Evolutionary conservation across 768 basidiomycete species (phyloP).

Genomic region (Mycena indigotica): DNA sequence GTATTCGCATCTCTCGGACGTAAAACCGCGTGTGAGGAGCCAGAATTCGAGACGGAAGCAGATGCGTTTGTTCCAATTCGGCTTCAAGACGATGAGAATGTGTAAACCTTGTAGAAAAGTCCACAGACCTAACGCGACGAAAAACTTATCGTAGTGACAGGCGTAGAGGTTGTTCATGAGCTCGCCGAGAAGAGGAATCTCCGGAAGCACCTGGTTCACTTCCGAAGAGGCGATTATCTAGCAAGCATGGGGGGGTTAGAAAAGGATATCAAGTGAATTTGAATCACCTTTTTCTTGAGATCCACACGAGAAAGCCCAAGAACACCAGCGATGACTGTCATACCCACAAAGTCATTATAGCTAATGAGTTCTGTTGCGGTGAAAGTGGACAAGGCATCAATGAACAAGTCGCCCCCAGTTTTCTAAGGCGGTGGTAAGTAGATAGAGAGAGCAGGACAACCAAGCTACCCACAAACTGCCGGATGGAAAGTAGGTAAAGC

Average conservation of each 20-base stretch:
- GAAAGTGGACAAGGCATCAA: slow-evolving; percentile 92
- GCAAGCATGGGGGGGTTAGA: background rate
- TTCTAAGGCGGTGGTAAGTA: slow-evolving; percentile 34
- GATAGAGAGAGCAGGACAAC: background rate
- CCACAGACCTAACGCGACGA: slow-evolving; percentile 75
- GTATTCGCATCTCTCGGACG: slow-evolving; percentile 93
- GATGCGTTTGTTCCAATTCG: slow-evolving; percentile 83
- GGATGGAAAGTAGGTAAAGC: slow-evolving; percentile 79
- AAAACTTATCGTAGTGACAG: slow-evolving; percentile 94
- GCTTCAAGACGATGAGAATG: slow-evolving; percentile 45
- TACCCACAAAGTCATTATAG: slow-evolving; percentile 88
- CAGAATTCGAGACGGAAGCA: slow-evolving; percentile 86
- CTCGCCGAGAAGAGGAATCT: slow-evolving; percentile 79
- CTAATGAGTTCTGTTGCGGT: slow-evolving; percentile 87
- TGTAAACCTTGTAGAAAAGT: slow-evolving; percentile 7
- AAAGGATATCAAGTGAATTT: background rate
- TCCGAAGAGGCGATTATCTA: slow-evolving; percentile 87
- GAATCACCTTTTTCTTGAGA: slow-evolving; percentile 82
- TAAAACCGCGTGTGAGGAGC: slow-evolving; percentile 87
- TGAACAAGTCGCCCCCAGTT: slow-evolving; percentile 77
- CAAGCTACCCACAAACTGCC: slow-evolving; percentile 62
- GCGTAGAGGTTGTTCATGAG: slow-evolving; percentile 88
- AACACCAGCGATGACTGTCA: slow-evolving; percentile 80
- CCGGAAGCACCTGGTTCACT: slow-evolving; percentile 81
- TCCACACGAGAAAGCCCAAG: slow-evolving; percentile 80